Evolutionary conservation across 176 grass and related monocot species (phyloP), one percentile per base, ranked within the genome.

Genomic region (Musa beccarii): DNA sequence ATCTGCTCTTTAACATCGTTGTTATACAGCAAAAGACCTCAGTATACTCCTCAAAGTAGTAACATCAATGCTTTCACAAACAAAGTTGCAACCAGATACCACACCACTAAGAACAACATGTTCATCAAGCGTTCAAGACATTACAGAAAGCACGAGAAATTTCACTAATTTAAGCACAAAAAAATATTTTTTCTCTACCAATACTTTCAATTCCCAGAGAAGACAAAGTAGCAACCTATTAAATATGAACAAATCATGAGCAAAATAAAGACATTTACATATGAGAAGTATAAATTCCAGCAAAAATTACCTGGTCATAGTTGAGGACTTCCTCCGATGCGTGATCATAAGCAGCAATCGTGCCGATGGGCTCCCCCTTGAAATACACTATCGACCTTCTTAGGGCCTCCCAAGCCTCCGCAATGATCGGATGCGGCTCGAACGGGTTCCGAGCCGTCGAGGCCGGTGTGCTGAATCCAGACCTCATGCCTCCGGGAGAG

Each of bases 321-420:
- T 86, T 86, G 28, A 86, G 75, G 51, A 82, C 79, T 70, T 86
- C 84, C 49, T 86, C 84, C 1, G 83, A 81, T 14, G 83, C 79
- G 53, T 85, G 83, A 78, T 85, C 83, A 53, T 77, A 77, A 16
- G 83, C 84, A 19, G 79, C 84, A 74, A 86, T 86, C 9, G 84
- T 86, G 3, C 84, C 84, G 9, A 86, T 79, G 0, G 84, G 84
- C 49, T 75, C 74, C 13, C 67, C 59, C 9, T 56, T 69, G 61
- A 78, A 86, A 51, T 66, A 86, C 72, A 82, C 84, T 26, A 86
- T 52, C 2, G 79, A 82, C 51, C 69, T 78, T 56, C 84, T 72
- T 9, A 86, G 57, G 0, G 79, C 75, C 17, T 86, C 84, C 84
- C 84, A 86, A 1, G 79, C 84, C 21, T 86, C 84, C n/a, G 59